Base-by-base conservation (phyloP, 805 yeast genomes). In the Wickerhamomyces hampshirensis region DNA sequence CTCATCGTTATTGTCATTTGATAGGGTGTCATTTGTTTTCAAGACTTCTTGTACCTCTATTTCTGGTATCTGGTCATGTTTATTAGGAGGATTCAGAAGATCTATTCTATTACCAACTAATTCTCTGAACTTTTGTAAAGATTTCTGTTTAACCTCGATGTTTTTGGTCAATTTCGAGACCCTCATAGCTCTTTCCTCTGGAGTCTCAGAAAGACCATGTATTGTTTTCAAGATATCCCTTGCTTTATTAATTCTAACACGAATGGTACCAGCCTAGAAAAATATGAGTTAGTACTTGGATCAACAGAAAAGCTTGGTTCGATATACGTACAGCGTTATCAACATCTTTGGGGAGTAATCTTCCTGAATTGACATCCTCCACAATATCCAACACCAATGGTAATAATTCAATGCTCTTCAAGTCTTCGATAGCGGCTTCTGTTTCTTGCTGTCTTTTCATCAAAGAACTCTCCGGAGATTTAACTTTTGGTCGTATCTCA, bases 151-250 rank as follows among this genome's bases (percentile, higher is more conserved):
- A 19, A 36, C 39, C 2, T 43, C 43, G 7, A 59, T 66, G 30
- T 66, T 52, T 23, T 45, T 51, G 24, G 51, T 53, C 37, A 68
- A 47, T n/a, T 47, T 48, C 28, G 55, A 61, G 31, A 70, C 62
- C 24, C 56, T 52, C 18, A 38, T 40, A 27, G 60, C 46, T 28
- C 68, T 44, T 13, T 57, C 62, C 28, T 62, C 68, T 12, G 66
- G 60, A 1, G 69, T 58, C 40, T 68, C 72, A 24, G 65, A 56
- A 30, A 70, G 55, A 1, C 73, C 77, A 31, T 69, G 73, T 9
- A 71, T 59, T 23, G 58, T 60, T 38, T 60, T 60, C n/a, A 71
- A 46, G 7, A 58, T 45, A 34, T 48, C 58, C 31, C 65, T 56
- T 23, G 68, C 52, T 32, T 50, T 61, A 34, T 52, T 53, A 18